Conservation (phyloP, 768 basidiomycete genomes). For the Lentinula sp. region DNA sequence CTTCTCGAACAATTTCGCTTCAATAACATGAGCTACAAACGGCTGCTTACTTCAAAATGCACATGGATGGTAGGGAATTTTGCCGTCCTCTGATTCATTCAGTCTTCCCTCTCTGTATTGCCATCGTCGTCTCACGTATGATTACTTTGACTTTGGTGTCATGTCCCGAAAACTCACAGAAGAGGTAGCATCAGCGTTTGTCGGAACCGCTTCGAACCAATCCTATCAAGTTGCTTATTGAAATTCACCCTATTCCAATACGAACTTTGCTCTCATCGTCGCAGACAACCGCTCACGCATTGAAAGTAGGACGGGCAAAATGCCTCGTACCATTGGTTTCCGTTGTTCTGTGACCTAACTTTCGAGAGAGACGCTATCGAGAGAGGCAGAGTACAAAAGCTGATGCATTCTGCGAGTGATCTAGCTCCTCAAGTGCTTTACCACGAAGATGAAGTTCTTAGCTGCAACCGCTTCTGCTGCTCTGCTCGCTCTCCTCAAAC, state of each 20-base stretch:
- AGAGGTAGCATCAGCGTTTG: background rate
- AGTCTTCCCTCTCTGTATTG: background rate
- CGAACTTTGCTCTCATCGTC: conserved; percentile 2
- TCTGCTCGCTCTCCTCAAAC: background rate
- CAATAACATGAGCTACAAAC: background rate
- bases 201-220: background rate
- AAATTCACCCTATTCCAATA: background rate
- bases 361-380: background rate
- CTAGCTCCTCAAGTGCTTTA: background rate
- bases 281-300: background rate
- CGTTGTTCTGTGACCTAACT: background rate
- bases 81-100: background rate
- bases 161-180: background rate
- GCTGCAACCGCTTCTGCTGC: background rate
- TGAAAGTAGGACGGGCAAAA: background rate
- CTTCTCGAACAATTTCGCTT: background rate
- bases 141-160: background rate
- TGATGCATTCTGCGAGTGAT: background rate
- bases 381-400: background rate
- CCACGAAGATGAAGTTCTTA: conserved; percentile 2
- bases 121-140: background rate
- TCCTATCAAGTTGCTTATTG: background rate
- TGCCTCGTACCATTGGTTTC: conserved; percentile 4
- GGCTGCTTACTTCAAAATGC: background rate
- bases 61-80: background rate